phyloP scores from a whole-genome alignment of 108 stramenopile genomes.

The Skeletonema marinoi region DNA sequence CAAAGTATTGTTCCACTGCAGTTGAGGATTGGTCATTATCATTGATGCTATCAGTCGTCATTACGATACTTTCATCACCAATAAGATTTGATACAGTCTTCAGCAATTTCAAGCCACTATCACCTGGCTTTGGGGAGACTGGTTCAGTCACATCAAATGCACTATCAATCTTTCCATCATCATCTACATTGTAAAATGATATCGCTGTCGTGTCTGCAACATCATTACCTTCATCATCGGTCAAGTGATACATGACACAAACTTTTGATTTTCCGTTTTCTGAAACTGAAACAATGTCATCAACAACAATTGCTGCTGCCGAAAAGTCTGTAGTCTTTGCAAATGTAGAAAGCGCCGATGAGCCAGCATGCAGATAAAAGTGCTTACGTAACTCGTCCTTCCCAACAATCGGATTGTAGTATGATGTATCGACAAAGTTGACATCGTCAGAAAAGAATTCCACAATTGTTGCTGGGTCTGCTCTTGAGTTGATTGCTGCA shows the following conservation, averaged over 20 bases:
- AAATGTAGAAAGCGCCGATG: slow-evolving; percentile 31
- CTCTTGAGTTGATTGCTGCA: slow-evolving; percentile 20
- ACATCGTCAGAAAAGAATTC: slow-evolving; percentile 27
- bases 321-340: neutral
- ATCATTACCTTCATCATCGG: neutral
- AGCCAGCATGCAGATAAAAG: slow-evolving; percentile 25
- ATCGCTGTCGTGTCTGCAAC: slow-evolving; percentile 21
- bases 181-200: slow-evolving; percentile 31
- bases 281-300: slow-evolving; percentile 21
- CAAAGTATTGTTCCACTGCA: slow-evolving; percentile 58
- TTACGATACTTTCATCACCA: slow-evolving; percentile 33
- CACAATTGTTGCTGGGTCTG: slow-evolving; percentile 3
- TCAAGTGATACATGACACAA: slow-evolving; percentile 50
- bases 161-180: slow-evolving; percentile 13
- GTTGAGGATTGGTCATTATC: slow-evolving; percentile 3
- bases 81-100: slow-evolving; percentile 34
- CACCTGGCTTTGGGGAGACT: slow-evolving; percentile 33
- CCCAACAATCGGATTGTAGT: slow-evolving; percentile 35
- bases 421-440: slow-evolving; percentile 30
- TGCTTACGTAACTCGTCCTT: slow-evolving; percentile 29
- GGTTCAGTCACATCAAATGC: slow-evolving; percentile 45
- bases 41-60: neutral
- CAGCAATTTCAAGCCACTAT: slow-evolving; percentile 31
- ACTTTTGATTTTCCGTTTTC: slow-evolving; percentile 20
- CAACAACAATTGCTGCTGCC: slow-evolving; percentile 20